Evolutionary conservation across 495 filamentous ascomycete genomes (phyloP), one percentile per base, ranked within the genome.

Genomic region (Hypoxylon cercidicola): DNA sequence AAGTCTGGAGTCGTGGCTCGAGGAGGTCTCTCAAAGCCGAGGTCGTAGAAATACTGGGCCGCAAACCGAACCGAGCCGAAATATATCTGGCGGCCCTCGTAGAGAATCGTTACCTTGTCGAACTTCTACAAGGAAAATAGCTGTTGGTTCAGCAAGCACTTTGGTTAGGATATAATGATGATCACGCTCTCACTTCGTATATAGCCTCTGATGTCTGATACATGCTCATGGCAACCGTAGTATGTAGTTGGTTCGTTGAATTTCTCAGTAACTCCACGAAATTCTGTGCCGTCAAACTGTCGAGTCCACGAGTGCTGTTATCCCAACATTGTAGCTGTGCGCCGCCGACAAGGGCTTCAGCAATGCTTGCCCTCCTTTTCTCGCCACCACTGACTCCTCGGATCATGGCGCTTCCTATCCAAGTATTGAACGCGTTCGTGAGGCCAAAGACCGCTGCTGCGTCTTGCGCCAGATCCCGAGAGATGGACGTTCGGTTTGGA

Each of bases 341-440:
- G 75, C 65, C 51, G 71, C 62, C 64, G 55, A 61, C 34, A 12
- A 65, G 37, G 15, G 58, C 74, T 55, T 85, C 81, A 20, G 81
- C 78, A 32, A 84, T 78, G n/a, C 71, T 77, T 12, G 80, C 74
- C 50, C 81, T 71, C 21, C 77, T 76, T 75, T 84, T 73, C 76
- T 81, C 75, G 64, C 84, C 83, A 4, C 85, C 81, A 70, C 85
- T 87, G 0, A 85, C 81, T 35, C 87, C 86, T n/a, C 90, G 84
- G 15, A 91, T 86, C 64, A 85, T 89, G 63, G 88, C 86, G 72
- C 93, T 89, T 41, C 92, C 92, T 2, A 96, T 89, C n/a, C 85
- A 79, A 0, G 91, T 93, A 63, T 92, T 84, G 63, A 85, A 83
- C 0, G 89, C 92, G 64, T 92, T 88, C 28, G 64, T 78, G 66